Percentiles rank a stretch among this genome's conserved stretches.
These are phyloP conservation scores for Stachybotrys elegans DNA, from an alignment of 2,329 filamentous ascomycete species.

Conservation along the genomic window DNA sequence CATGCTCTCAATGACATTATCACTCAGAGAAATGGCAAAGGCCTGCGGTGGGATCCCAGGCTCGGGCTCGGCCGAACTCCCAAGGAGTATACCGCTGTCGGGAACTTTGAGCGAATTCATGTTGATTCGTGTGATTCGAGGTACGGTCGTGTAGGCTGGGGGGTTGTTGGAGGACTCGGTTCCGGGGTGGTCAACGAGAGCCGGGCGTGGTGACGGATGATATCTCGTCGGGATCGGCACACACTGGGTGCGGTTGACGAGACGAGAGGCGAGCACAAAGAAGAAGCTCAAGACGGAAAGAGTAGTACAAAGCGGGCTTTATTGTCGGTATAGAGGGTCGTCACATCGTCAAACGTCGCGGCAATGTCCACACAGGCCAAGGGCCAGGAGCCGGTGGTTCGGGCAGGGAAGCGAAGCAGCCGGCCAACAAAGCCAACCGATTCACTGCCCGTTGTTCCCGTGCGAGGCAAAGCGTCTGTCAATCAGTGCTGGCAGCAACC, in stretches of 20 bases:
- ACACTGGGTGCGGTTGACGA: too few relatives aligned
- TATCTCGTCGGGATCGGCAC: too few relatives aligned
- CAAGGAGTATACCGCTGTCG: constrained; percentile 52
- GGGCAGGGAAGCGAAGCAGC: constrained; percentile 9
- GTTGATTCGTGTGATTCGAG: too few relatives aligned
- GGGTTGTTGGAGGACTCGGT: too few relatives aligned
- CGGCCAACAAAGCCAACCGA: constrained; percentile 6
- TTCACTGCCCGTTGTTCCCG: constrained; percentile 2
- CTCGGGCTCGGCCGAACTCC: constrained; percentile 40
- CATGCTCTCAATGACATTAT: constrained; percentile 57
- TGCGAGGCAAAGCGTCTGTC: neutral
- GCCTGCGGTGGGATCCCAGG: constrained; percentile 47
- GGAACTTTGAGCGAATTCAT: constrained; percentile 54
- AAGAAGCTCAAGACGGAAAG: neutral
- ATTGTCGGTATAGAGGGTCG: neutral
- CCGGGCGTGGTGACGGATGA: too few relatives aligned
- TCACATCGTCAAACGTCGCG: constrained; percentile 21
- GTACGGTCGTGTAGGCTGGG: too few relatives aligned
- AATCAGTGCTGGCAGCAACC: constrained; percentile 8
- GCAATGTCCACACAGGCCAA: too few relatives aligned
- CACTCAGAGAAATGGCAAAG: constrained; percentile 53
- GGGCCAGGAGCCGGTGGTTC: constrained; percentile 8
- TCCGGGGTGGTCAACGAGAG: too few relatives aligned
- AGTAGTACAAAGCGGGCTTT: neutral
- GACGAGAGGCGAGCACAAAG: too few relatives aligned